Percentiles rank a stretch among this genome's conserved stretches.
Evolutionary conservation across 805 yeast genomes (phyloP).

Genomic region (Pichia nanzhaoensis): DNA sequence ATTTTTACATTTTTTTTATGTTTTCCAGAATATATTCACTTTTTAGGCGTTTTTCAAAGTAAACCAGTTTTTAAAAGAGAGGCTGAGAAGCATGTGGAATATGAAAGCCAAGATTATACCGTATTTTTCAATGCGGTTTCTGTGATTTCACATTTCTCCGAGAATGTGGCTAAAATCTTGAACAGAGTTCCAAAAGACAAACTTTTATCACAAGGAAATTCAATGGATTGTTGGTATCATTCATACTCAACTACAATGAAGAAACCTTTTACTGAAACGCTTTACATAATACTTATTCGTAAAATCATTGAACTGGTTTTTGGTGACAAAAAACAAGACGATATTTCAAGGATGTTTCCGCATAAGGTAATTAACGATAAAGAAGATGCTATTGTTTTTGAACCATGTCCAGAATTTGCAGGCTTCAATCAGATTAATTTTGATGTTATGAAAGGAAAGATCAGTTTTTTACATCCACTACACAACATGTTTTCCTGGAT

Average conservation of each 20-base stretch:
- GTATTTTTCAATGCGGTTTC: conserved; percentile 63
- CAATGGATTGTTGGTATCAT: conserved; percentile 16
- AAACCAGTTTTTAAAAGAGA: conserved; percentile 71
- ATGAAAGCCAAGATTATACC: conserved; percentile 79
- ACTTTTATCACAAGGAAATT: conserved; percentile 11
- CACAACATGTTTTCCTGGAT: conserved; percentile 70
- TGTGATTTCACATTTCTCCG: conserved; percentile 57
- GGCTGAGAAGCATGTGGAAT: conserved; percentile 76
- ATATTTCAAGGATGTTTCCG: conserved; percentile 4
- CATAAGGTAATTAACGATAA: conserved; percentile 18
- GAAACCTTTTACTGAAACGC: conserved; percentile 16
- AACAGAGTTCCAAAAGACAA: conserved; percentile 17
- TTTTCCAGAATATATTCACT: conserved; percentile 47
- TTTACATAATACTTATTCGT: conserved; percentile 13
- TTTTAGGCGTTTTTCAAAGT: conserved; percentile 68
- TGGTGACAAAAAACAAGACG: conserved; percentile 8
- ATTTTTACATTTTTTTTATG: conserved; percentile 27
- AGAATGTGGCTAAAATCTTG: conserved; percentile 43
- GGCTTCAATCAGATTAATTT: conserved; percentile 28
- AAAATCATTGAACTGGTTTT: conserved; percentile 15
- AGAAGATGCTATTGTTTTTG: conserved; percentile 20
- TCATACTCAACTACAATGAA: conserved; percentile 14
- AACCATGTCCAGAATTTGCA: conserved; percentile 18
- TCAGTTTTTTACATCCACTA: conserved; percentile 74
- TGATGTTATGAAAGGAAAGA: conserved; percentile 39